phyloP scores from a whole-genome alignment of 345 rosid genomes.

The Linum tenue region DNA sequence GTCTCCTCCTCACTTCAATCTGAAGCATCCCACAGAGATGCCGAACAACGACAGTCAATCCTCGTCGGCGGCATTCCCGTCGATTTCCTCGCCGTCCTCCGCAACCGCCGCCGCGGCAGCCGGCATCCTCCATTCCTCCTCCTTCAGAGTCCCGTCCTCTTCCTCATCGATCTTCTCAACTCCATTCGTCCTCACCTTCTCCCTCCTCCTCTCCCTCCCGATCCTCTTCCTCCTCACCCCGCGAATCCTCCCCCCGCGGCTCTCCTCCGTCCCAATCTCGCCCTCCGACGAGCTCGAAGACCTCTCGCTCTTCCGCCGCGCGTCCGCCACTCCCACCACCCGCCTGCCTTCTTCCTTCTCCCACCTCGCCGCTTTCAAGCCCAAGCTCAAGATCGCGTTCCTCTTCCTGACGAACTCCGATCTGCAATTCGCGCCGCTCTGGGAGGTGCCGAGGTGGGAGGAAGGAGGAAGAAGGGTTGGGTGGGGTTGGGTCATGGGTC shows the following conservation, averaged over 20 bases:
- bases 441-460: no score
- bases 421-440: slow-evolving; percentile 71
- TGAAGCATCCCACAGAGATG: not conserved
- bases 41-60: not conserved
- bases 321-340: slow-evolving; percentile 28
- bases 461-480: no score
- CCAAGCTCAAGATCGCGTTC: slow-evolving; percentile 71
- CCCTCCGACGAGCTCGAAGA: slow-evolving; percentile 67
- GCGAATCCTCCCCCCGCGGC: slow-evolving; percentile 22
- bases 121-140: not conserved
- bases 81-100: not conserved
- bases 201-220: slow-evolving; percentile 43
- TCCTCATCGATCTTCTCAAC: slow-evolving; percentile 49
- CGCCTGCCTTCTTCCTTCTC: slow-evolving; percentile 25
- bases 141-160: not conserved
- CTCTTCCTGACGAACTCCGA: slow-evolving; percentile 88
- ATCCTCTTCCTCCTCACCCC: slow-evolving; percentile 25
- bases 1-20: no score
- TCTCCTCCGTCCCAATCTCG: slow-evolving; percentile 38
- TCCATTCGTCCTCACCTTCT: slow-evolving; percentile 40
- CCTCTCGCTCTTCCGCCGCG: slow-evolving; percentile 48
- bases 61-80: not conserved
- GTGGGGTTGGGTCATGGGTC: no score
- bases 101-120: not conserved
- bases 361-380: slow-evolving; percentile 48